A percentile compares a stretch with the other conserved stretches of the same genome.
phyloP scores from a whole-genome alignment of 2,329 filamentous ascomycete genomes.

The Cyclaneusma minus region DNA sequence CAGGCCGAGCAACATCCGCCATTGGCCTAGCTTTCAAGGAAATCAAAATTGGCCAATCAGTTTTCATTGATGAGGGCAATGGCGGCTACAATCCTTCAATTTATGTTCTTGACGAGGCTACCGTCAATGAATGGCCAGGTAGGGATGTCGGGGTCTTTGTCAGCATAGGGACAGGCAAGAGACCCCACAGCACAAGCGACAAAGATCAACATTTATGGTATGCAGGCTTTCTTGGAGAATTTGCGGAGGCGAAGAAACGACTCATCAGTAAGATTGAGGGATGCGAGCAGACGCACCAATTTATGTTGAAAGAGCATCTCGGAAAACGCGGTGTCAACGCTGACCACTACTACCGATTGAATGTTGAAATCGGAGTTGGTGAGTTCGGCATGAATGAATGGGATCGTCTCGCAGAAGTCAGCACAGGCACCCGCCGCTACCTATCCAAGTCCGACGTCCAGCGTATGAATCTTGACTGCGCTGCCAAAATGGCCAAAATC shows the following conservation, averaged over 20 bases:
- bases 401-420: constrained; percentile 87
- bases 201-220: constrained; percentile 74
- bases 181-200: constrained; percentile 48
- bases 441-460: constrained; percentile 60
- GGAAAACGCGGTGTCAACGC: constrained; percentile 63
- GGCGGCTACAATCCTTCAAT: constrained; percentile 88
- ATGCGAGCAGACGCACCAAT: constrained; percentile 79
- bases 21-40: constrained; percentile 92
- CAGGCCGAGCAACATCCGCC: constrained; percentile 82
- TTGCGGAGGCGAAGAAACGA: constrained; percentile 73
- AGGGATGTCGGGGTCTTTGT: constrained; percentile 84
- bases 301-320: constrained; percentile 69
- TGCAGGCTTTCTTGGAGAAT: constrained; percentile 83
- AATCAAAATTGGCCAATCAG: constrained; percentile 80
- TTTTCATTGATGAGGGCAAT: constrained; percentile 84
- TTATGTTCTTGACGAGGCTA: constrained; percentile 74
- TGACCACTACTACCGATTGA: constrained; percentile 91
- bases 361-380: constrained; percentile 88
- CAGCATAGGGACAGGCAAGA: constrained; percentile 85
- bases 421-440: constrained; percentile 78
- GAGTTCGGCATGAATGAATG: constrained; percentile 99
- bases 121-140: constrained; percentile 87
- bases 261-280: constrained; percentile 89
- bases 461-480: constrained; percentile 58
- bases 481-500: constrained; percentile 72